Conservation (phyloP, 768 basidiomycete species). For the Collybiopsis luxurians region DNA sequence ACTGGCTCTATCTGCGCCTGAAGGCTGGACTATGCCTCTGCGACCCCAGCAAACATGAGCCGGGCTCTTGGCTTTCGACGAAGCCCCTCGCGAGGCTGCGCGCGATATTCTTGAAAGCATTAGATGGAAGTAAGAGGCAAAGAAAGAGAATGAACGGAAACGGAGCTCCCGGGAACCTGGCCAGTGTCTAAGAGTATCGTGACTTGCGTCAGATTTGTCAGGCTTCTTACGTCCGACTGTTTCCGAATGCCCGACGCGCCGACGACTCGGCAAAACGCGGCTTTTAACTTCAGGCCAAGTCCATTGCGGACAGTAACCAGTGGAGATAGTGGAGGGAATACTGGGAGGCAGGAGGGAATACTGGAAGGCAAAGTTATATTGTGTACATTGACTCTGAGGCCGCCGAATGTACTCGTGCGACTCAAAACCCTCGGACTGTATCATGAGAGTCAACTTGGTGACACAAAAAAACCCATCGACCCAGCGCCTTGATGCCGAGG, state of each 20-base stretch:
- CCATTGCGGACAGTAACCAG: too few species aligned
- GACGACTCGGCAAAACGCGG: neutral
- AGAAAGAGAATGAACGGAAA: neutral
- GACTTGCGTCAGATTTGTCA: neutral
- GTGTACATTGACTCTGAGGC: too few species aligned
- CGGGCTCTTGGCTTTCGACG: slow-evolving; percentile 22
- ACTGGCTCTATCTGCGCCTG: slow-evolving; percentile 77
- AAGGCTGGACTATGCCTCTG: slow-evolving; percentile 76
- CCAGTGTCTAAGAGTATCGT: neutral
- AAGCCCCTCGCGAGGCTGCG: slow-evolving; percentile 31
- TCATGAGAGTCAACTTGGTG: too few species aligned
- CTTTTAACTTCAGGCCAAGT: neutral
- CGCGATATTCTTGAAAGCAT: slow-evolving; percentile 62
- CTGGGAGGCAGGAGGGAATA: too few species aligned
- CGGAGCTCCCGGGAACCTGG: neutral
- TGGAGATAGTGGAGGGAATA: too few species aligned
- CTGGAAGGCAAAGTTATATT: too few species aligned
- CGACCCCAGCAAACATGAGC: slow-evolving; percentile 26
- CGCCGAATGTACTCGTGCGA: too few species aligned
- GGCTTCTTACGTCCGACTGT: neutral
- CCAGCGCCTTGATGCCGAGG: too few species aligned
- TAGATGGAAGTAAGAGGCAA: neutral
- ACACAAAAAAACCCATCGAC: too few species aligned
- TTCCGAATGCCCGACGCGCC: neutral
- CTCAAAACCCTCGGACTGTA: too few species aligned